Percentiles rank a stretch among this genome's conserved stretches.
Conservation (phyloP, 768 basidiomycete species). For the Lanmaoa rubissima region DNA sequence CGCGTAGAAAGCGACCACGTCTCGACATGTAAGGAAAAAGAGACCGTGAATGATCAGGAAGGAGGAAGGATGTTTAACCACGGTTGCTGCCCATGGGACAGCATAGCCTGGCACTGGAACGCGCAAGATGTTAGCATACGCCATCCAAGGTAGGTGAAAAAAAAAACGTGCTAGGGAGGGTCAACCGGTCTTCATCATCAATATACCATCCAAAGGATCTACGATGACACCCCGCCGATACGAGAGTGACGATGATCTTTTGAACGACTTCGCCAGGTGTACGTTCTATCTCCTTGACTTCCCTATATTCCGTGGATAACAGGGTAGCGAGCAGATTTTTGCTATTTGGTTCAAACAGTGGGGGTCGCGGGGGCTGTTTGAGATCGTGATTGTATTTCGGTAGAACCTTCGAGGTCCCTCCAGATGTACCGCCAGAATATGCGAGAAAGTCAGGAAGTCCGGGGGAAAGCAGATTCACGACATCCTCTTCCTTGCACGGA, state of each 20-base stretch:
- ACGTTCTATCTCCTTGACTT: conserved; percentile 8
- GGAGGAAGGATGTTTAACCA: conserved; percentile 12
- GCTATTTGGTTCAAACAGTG: background rate
- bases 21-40: conserved; percentile 14
- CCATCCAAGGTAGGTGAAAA: background rate
- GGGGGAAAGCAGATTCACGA: conserved; percentile 19
- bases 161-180: background rate
- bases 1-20: background rate
- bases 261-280: conserved; percentile 1
- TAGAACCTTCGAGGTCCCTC: conserved; percentile 7
- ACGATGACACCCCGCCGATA: background rate
- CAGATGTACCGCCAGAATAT: conserved; percentile 16
- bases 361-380: background rate
- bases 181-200: conserved; percentile 11
- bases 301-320: background rate
- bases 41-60: conserved; percentile 23
- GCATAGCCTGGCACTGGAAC: conserved; percentile 10
- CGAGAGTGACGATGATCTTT: conserved; percentile 7
- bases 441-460: conserved; percentile 15
- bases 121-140: background rate
- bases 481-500: background rate
- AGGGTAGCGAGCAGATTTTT: background rate
- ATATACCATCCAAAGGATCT: conserved; percentile 8
- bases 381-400: conserved; percentile 9
- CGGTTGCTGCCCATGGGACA: conserved; percentile 18